A percentile compares a stretch with the other conserved stretches of the same genome.
Evolutionary conservation across 2,329 filamentous ascomycete species (phyloP).

Genomic region (Cordyceps farinosa): DNA sequence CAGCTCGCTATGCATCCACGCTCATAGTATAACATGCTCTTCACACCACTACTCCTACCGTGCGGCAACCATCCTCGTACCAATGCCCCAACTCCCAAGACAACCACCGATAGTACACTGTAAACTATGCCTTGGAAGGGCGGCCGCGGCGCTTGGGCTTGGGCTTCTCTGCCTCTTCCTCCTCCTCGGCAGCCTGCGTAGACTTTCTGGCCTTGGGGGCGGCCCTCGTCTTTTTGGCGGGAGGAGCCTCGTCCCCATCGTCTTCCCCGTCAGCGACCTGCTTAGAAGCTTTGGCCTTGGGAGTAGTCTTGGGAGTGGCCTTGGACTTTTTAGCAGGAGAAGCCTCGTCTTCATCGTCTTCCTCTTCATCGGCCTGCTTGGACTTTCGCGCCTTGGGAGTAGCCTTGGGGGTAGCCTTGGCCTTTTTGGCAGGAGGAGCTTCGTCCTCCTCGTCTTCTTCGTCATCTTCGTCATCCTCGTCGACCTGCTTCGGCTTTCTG

Average conservation of each 20-base stretch:
- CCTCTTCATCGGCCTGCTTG: background rate
- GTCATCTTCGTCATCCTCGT: background rate
- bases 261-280: constrained; percentile 17
- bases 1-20: background rate
- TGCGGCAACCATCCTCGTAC: background rate
- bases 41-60: background rate
- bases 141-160: constrained; percentile 32
- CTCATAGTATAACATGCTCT: background rate
- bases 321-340: constrained; percentile 23
- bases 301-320: background rate
- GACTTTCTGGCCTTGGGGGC: constrained; percentile 20
- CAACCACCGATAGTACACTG: background rate
- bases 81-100: background rate
- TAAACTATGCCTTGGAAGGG: constrained; percentile 24
- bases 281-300: background rate
- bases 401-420: background rate
- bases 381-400: background rate
- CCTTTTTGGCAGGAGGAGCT: constrained; percentile 23
- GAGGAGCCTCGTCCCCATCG: constrained; percentile 22
- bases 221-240: constrained; percentile 21
- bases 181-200: constrained; percentile 23
- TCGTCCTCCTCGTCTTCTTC: constrained; percentile 20
- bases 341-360: constrained; percentile 23
- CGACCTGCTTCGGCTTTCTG: constrained; percentile 7
- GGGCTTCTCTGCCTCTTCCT: constrained; percentile 27